These are phyloP conservation scores for Mycena galericulata DNA, from an alignment of 768 basidiomycete species.

Conservation along the genomic window DNA sequence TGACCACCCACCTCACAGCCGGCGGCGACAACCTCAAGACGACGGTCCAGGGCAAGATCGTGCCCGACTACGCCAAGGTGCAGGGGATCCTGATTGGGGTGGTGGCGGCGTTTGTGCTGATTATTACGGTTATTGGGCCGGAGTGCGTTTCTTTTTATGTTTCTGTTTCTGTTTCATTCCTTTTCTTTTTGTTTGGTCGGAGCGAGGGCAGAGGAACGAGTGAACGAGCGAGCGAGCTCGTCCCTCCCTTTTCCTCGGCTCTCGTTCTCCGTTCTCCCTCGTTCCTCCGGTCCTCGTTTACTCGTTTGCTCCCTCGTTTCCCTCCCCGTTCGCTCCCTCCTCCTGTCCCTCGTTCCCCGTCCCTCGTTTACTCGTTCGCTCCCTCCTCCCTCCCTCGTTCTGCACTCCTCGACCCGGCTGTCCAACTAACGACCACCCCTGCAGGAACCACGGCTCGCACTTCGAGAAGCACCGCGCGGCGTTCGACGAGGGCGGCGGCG, in stretches of 20 bases:
- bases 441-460: conserved; percentile 79
- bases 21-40: conserved; percentile 71
- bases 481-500: conserved; percentile 81
- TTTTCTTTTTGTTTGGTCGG: too few species aligned
- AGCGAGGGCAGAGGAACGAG: too few species aligned
- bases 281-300: too few species aligned
- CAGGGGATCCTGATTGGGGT: conserved; percentile 91
- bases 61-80: conserved; percentile 81
- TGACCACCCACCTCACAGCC: conserved; percentile 49
- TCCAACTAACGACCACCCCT: too few species aligned
- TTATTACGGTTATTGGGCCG: conserved; percentile 84
- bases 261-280: too few species aligned
- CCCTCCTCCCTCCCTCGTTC: neutral
- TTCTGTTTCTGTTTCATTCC: neutral
- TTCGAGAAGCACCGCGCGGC: conserved; percentile 89
- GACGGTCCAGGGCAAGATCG: conserved; percentile 59
- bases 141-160: conserved; percentile 62
- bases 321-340: neutral
- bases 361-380: neutral
- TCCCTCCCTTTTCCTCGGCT: too few species aligned
- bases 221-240: too few species aligned
- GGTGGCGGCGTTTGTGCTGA: conserved; percentile 80
- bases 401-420: neutral
- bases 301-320: too few species aligned
- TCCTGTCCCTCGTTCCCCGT: neutral